A percentile compares a stretch with the other conserved stretches of the same genome.
phyloP scores from a whole-genome alignment of 1,284 basidiomycete genomes.

The Mycena sp. region DNA sequence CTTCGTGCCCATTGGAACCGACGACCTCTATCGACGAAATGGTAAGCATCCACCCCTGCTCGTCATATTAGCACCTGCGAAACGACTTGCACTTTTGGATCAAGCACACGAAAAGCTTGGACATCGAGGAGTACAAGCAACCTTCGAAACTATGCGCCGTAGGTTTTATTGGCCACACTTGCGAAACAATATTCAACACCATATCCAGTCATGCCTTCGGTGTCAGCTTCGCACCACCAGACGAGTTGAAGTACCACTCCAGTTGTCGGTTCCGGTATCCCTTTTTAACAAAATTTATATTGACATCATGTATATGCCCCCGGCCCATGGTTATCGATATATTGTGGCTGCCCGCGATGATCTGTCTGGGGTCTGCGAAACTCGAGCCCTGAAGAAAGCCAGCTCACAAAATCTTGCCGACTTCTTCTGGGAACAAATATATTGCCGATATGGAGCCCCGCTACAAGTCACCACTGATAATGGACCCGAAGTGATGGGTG shows the following conservation, averaged over 20 bases:
- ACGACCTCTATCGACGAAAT: too few species aligned
- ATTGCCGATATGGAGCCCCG: constrained; percentile 44
- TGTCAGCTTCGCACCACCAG: neutral
- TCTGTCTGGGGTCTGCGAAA: constrained; percentile 42
- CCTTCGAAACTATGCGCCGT: neutral
- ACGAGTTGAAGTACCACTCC: neutral
- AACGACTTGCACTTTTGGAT: too few species aligned
- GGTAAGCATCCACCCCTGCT: too few species aligned
- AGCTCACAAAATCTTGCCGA: neutral
- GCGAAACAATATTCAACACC: neutral
- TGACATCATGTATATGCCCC: constrained; percentile 8
- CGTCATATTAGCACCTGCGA: too few species aligned
- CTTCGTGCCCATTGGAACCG: too few species aligned
- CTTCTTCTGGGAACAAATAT: constrained; percentile 41
- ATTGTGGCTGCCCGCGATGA: constrained; percentile 33
- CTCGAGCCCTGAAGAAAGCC: constrained; percentile 27
- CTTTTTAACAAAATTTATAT: neutral
- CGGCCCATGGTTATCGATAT: neutral
- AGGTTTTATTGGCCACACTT: neutral
- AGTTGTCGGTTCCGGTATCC: neutral
- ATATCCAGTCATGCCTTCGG: neutral
- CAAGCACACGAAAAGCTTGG: too few species aligned
- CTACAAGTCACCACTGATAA: constrained; percentile 46
- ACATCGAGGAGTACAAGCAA: neutral
- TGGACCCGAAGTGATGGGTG: constrained; percentile 33